phyloP scores from a whole-genome alignment of 2,329 filamentous ascomycete species.

The Stagonosporopsis cucurbitacearum region DNA sequence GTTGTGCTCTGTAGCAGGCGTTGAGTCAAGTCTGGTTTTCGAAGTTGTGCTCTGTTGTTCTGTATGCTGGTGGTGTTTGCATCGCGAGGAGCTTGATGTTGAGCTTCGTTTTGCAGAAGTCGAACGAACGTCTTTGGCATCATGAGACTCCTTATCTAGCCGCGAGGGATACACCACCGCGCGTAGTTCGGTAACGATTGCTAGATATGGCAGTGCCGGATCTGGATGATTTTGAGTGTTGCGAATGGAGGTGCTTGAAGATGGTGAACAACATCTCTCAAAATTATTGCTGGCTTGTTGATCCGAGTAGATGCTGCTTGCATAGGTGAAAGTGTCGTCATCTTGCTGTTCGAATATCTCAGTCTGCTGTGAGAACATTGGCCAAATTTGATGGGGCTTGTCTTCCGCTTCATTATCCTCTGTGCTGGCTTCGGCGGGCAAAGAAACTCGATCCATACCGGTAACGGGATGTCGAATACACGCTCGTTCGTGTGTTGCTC shows the following conservation, averaged over 20 bases:
- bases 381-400: not conserved
- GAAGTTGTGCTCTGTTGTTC: not conserved
- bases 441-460: not conserved
- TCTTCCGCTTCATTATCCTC: not conserved
- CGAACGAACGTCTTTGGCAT: not conserved
- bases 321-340: not conserved
- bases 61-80: not conserved
- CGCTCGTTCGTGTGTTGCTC: not conserved
- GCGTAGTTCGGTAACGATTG: not conserved
- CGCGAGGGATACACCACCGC: not conserved
- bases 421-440: not conserved
- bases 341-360: not conserved
- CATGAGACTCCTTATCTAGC: not conserved
- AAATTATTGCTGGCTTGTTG: too few relatives aligned
- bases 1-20: not conserved
- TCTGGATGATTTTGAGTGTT: not conserved
- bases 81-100: not conserved
- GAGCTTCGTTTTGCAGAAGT: not conserved
- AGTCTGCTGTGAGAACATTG: not conserved
- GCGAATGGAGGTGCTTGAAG: not conserved
- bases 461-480: not conserved
- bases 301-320: not conserved
- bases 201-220: not conserved
- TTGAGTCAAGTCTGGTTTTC: not conserved
- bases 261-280: not conserved